Evolutionary conservation across 2,329 filamentous ascomycete genomes (phyloP).

Genomic region (Fusarium multiceps): DNA sequence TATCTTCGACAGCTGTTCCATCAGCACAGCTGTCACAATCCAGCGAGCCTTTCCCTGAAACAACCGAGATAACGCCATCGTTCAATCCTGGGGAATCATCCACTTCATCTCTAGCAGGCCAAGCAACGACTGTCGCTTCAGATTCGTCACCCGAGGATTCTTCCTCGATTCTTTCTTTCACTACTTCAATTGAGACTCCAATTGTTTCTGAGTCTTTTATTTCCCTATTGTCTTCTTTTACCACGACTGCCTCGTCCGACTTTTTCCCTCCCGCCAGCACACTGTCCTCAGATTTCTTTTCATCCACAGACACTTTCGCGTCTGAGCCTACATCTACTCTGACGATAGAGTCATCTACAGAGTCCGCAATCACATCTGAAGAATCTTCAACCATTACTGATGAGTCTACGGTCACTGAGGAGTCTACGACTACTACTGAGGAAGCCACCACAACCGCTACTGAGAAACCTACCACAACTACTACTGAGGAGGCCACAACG

Average conservation of each 20-base stretch:
- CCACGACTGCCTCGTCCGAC: background rate
- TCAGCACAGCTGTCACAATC: no score
- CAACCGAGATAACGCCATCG: background rate
- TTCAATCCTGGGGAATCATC: accelerated
- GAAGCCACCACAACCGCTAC: no score
- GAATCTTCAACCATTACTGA: no score
- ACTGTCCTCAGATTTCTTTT: accelerated
- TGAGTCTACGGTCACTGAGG: no score
- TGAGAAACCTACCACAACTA: no score
- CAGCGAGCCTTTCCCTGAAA: no score
- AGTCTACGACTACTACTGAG: no score
- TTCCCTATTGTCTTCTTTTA: background rate
- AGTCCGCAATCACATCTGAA: accelerated
- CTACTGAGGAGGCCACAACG: no score
- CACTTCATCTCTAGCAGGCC: accelerated
- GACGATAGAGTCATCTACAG: no score
- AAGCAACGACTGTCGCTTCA: accelerated
- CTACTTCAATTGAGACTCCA: background rate
- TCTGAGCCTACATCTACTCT: background rate
- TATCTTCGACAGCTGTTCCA: no score
- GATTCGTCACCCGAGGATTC: no score
- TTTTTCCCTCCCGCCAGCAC: no score
- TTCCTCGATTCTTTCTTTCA: background rate
- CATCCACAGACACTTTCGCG: background rate
- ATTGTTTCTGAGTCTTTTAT: accelerated